Evolutionary conservation across 352 stramenopile genomes (phyloP).

Genomic region (Phytophthora europaea): DNA sequence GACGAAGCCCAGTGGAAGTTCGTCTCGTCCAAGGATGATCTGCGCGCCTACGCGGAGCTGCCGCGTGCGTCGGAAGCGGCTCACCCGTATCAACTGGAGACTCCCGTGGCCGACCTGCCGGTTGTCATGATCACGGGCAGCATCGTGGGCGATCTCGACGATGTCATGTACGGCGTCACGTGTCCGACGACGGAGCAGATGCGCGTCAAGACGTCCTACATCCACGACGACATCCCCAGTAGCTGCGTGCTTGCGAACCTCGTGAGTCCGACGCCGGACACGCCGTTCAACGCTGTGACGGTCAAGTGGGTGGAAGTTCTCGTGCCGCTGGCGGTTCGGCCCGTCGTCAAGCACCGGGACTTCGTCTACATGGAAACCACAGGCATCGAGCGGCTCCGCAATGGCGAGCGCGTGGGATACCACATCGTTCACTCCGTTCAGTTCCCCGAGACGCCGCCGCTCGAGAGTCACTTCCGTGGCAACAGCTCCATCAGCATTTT

Average conservation of each 20-base stretch:
- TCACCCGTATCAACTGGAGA: slow-evolving; percentile 19
- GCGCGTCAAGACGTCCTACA: slow-evolving; percentile 55
- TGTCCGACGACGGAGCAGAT: slow-evolving; percentile 43
- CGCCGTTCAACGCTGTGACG: slow-evolving; percentile 46
- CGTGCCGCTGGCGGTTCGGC: slow-evolving; percentile 41
- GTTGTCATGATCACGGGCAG: slow-evolving; percentile 46
- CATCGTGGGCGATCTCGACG: slow-evolving; percentile 42
- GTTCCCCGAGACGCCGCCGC: slow-evolving; percentile 51
- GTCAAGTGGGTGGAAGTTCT: slow-evolving; percentile 68
- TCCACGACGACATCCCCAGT: slow-evolving; percentile 50
- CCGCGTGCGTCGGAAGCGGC: slow-evolving; percentile 1
- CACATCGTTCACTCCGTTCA: slow-evolving; percentile 56
- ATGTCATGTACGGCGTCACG: slow-evolving; percentile 53
- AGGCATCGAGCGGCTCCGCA: slow-evolving; percentile 43
- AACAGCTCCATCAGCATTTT: slow-evolving; percentile 69
- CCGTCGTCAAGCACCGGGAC: slow-evolving; percentile 55
- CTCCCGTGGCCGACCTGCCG: slow-evolving; percentile 28
- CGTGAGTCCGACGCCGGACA: slow-evolving; percentile 31
- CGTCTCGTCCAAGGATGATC: slow-evolving; percentile 34
- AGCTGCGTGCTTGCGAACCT: slow-evolving; percentile 56
- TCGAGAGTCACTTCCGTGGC: slow-evolving; percentile 49
- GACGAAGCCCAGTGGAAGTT: slow-evolving; percentile 46
- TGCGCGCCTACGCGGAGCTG: slow-evolving; percentile 38
- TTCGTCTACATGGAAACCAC: slow-evolving; percentile 61
- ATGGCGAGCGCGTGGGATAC: slow-evolving; percentile 55